phyloP scores from a whole-genome alignment of 331 rosid species.

The Quercus phellos region DNA sequence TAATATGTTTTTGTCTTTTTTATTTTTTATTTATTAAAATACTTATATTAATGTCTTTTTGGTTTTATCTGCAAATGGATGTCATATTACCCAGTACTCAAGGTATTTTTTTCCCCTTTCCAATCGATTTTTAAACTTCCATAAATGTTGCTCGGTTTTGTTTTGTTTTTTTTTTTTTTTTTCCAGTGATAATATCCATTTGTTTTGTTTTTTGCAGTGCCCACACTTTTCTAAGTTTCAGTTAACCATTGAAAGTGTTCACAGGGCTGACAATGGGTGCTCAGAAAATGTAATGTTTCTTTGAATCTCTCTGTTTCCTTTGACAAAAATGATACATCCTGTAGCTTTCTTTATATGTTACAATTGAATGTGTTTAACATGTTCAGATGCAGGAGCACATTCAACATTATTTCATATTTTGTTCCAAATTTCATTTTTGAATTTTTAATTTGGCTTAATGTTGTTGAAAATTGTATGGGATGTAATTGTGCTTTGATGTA shows the following conservation, averaged over 20 bases:
- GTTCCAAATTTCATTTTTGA: too few relatives aligned
- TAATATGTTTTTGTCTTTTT: background rate
- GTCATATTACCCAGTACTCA: constrained; percentile 25
- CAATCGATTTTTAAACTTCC: background rate
- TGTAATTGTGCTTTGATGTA: too few relatives aligned
- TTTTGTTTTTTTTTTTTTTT: background rate
- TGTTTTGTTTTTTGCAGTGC: constrained; percentile 30
- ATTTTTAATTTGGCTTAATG: too few relatives aligned
- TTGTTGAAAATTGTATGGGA: too few relatives aligned
- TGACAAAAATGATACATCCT: background rate
- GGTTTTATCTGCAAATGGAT: constrained; percentile 17
- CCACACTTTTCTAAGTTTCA: constrained; percentile 37
- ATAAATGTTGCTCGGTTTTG: background rate
- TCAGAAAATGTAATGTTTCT: constrained; percentile 38
- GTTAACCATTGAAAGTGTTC: constrained; percentile 38
- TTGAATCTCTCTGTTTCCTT: background rate
- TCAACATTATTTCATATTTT: too few relatives aligned
- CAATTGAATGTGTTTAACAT: background rate
- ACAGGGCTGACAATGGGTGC: constrained; percentile 38
- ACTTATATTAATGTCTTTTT: constrained; percentile 8
- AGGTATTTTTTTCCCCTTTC: constrained; percentile 17
- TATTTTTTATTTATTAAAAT: background rate
- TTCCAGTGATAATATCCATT: background rate
- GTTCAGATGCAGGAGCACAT: too few relatives aligned
- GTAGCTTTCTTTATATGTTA: background rate